phyloP scores from a whole-genome alignment of 1,139 yeast genomes.

The Wickerhamomyces sp. region DNA sequence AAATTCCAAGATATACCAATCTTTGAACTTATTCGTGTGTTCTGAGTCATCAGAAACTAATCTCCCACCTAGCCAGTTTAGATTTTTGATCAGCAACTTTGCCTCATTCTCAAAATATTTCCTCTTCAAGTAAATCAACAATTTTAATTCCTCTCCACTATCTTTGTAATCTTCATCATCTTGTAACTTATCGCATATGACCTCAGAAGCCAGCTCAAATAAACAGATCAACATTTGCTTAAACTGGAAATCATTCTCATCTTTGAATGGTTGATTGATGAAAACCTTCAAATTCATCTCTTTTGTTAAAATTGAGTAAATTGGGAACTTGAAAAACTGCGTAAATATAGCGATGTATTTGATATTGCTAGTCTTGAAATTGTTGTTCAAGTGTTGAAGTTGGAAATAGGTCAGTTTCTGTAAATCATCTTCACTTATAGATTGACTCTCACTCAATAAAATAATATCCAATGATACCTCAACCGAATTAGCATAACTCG shows the following conservation, averaged over 20 bases:
- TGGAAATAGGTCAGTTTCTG: constrained; percentile 1
- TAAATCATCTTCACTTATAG: constrained; percentile 18
- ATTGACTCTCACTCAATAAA: constrained; percentile 25
- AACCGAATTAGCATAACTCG: constrained; percentile 13
- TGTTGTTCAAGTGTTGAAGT: constrained; percentile 17
- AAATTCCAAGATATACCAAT: constrained; percentile 25
- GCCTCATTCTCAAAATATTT: constrained; percentile 20
- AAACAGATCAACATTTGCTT: constrained; percentile 20
- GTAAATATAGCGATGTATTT: constrained; percentile 17
- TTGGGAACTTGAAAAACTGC: constrained; percentile 17
- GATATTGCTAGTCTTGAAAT: constrained; percentile 11
- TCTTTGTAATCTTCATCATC: constrained; percentile 4
- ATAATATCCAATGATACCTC: constrained; percentile 27
- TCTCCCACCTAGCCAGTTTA: constrained; percentile 23
- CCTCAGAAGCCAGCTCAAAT: constrained; percentile 20
- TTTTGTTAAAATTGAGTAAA: constrained; percentile 16
- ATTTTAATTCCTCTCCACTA: constrained; percentile 6
- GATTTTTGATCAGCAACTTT: constrained; percentile 18
- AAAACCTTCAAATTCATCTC: constrained; percentile 14
- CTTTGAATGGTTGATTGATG: constrained; percentile 19
- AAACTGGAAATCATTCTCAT: constrained; percentile 16
- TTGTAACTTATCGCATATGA: constrained; percentile 8
- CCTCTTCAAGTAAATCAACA: constrained; percentile 19
- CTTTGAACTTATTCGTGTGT: constrained; percentile 18
- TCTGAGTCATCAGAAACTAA: constrained; percentile 16